phyloP scores from a whole-genome alignment of 768 basidiomycete genomes.

The Suillus tomentosus region DNA sequence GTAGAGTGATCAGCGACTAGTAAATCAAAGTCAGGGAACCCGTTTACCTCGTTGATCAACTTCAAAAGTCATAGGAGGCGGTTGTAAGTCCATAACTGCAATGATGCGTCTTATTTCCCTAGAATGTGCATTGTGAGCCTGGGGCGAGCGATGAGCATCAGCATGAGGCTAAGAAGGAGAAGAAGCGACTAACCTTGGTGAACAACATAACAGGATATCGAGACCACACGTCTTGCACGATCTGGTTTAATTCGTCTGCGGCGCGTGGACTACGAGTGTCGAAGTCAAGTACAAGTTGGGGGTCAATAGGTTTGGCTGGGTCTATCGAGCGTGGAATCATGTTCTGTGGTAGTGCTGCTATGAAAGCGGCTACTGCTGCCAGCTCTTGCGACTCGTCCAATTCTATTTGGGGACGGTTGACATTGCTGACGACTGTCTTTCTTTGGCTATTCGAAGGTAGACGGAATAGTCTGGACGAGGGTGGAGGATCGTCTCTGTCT shows the following conservation, averaged over 20 bases:
- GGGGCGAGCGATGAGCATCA: conserved; percentile 13
- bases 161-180: conserved; percentile 10
- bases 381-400: conserved; percentile 64
- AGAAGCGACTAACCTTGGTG: conserved; percentile 53
- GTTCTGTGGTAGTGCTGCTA: conserved; percentile 74
- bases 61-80: conserved; percentile 67
- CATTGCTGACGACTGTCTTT: conserved; percentile 20
- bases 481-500: conserved; percentile 24
- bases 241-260: conserved; percentile 54
- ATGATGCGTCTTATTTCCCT: conserved; percentile 69
- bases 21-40: neutral
- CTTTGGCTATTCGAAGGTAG: conserved; percentile 12
- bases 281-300: conserved; percentile 81
- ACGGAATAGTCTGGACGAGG: conserved; percentile 34
- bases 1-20: neutral
- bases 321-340: conserved; percentile 68
- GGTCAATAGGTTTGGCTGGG: conserved; percentile 67
- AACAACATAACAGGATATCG: conserved; percentile 77
- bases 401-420: conserved; percentile 41
- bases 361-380: conserved; percentile 72
- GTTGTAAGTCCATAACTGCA: conserved; percentile 54
- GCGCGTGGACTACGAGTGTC: conserved; percentile 71
- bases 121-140: conserved; percentile 66
- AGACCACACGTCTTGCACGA: conserved; percentile 70
- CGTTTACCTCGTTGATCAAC: conserved; percentile 58